Conservation (phyloP, 2,329 filamentous ascomycete species). For the Mycocentrospora acerina region DNA sequence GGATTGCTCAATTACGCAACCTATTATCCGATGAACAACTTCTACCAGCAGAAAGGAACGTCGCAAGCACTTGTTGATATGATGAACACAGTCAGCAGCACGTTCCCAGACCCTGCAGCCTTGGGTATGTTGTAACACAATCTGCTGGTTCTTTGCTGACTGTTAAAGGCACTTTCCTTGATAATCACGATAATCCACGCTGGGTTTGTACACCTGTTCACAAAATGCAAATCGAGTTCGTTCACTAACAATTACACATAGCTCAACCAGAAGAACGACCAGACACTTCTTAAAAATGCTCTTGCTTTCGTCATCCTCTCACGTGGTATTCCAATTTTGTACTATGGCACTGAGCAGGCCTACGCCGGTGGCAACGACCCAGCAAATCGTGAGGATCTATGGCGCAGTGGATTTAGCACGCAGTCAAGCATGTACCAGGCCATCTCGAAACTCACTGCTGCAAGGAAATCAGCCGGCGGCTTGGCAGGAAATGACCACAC, state of each 20-base stretch:
- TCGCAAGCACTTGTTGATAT: constrained; percentile 38
- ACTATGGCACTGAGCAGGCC: constrained; percentile 44
- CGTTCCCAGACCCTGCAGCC: constrained; percentile 37
- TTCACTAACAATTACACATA: too few relatives aligned
- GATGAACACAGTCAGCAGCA: constrained; percentile 34
- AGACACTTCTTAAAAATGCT: constrained; percentile 41
- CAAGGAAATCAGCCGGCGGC: constrained; percentile 43
- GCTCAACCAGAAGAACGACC: constrained; percentile 39
- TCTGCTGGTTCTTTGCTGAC: too few relatives aligned
- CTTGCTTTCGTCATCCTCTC: constrained; percentile 41
- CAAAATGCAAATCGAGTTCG: too few relatives aligned
- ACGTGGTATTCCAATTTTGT: constrained; percentile 44
- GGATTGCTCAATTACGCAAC: constrained; percentile 63
- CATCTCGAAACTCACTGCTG: constrained; percentile 27
- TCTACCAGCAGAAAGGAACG: constrained; percentile 36
- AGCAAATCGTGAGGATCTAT: constrained; percentile 45
- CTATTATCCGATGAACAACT: constrained; percentile 45
- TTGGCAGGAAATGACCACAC: constrained; percentile 48
- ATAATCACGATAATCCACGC: constrained; percentile 45
- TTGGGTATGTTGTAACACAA: constrained; percentile 23
- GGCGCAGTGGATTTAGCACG: constrained; percentile 41
- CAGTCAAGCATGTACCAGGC: constrained; percentile 29
- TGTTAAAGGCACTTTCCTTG: constrained; percentile 26
- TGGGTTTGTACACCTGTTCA: too few relatives aligned
- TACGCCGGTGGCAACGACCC: constrained; percentile 42